Conservation (phyloP, 2,329 filamentous ascomycete genomes). For the Clarireedia hainanense region DNA sequence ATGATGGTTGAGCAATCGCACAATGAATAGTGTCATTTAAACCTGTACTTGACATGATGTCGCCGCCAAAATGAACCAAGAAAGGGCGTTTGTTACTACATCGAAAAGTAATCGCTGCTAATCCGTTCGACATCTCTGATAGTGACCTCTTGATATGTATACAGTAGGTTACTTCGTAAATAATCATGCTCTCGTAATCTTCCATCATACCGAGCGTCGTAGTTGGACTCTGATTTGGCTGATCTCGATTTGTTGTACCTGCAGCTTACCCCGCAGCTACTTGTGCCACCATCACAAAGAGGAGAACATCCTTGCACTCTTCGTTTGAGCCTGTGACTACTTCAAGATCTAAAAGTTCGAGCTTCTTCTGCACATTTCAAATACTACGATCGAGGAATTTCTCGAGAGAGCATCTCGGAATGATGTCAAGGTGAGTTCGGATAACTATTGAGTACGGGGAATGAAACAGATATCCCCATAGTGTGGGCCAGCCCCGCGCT, state of each 20-base stretch:
- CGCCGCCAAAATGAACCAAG: too few relatives aligned
- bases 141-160: background rate
- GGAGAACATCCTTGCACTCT: background rate
- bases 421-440: slow-evolving; percentile 7
- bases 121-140: too few relatives aligned
- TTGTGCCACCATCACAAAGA: slow-evolving; percentile 2
- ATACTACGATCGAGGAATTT: background rate
- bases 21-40: too few relatives aligned
- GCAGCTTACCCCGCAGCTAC: slow-evolving; percentile 8
- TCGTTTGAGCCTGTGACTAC: background rate
- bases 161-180: background rate
- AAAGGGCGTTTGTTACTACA: too few relatives aligned
- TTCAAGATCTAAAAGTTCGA: background rate
- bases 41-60: too few relatives aligned
- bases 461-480: background rate
- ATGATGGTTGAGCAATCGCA: too few relatives aligned
- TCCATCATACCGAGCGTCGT: background rate
- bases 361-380: background rate
- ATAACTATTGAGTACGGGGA: background rate
- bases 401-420: background rate
- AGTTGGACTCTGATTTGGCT: background rate
- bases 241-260: background rate
- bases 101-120: too few relatives aligned
- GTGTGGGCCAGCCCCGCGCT: slow-evolving; percentile 1
- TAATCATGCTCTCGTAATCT: background rate